Evolutionary conservation across 2,329 filamentous ascomycete genomes (phyloP).

Genomic region (Metarhizium humberi): DNA sequence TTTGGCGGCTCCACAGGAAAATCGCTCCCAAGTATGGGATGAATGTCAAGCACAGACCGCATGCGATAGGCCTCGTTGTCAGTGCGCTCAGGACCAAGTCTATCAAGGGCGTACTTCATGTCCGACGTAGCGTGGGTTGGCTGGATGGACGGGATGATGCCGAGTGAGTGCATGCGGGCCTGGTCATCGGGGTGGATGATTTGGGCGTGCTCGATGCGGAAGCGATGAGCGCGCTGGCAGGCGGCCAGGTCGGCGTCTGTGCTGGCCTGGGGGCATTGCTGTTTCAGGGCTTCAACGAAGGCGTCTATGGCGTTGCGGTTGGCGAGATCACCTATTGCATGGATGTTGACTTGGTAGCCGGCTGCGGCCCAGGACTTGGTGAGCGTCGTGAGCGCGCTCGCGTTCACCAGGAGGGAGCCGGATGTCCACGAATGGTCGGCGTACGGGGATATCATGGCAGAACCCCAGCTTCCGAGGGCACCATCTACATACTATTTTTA

Average conservation of each 20-base stretch:
- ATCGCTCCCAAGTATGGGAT: slow-evolving; percentile 55
- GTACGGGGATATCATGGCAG: no score
- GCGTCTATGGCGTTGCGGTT: no score
- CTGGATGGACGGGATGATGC: slow-evolving; percentile 56
- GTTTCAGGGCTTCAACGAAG: no score
- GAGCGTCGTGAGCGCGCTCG: no score
- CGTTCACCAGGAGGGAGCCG: no score
- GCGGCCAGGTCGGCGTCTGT: slow-evolving; percentile 5
- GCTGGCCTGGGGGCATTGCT: no score
- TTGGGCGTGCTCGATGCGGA: slow-evolving; percentile 63
- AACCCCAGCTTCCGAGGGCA: no score
- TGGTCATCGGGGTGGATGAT: slow-evolving; percentile 61
- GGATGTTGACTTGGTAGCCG: no score
- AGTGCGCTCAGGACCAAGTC: slow-evolving; percentile 49
- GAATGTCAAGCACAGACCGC: slow-evolving; percentile 45
- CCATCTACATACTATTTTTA: no score
- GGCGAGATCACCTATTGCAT: no score
- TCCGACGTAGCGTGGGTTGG: slow-evolving; percentile 57
- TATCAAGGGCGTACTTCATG: slow-evolving; percentile 54
- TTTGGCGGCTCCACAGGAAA: slow-evolving; percentile 63
- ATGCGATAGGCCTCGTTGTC: slow-evolving; percentile 54
- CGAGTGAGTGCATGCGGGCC: slow-evolving; percentile 41
- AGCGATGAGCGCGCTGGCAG: slow-evolving; percentile 47
- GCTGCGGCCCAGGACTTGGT: no score
- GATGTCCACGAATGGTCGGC: no score